Conservation (phyloP, 495 filamentous ascomycete genomes). For the Halenospora varia region DNA sequence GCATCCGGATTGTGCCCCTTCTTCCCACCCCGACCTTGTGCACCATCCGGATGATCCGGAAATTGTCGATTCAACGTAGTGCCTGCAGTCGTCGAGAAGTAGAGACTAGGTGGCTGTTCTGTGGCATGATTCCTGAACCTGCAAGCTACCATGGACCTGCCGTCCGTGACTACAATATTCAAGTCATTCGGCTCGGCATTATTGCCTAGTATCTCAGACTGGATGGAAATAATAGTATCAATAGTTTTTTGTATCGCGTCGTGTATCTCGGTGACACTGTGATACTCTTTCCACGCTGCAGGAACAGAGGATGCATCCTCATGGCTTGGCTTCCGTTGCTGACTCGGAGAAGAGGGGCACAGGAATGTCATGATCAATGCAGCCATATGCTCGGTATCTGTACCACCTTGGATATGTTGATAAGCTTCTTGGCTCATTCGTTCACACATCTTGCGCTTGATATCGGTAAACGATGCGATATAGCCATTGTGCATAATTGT, state of each 20-base stretch:
- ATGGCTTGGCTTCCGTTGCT: not conserved
- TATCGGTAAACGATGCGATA: conserved; percentile 36
- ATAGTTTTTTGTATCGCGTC: conserved; percentile 38
- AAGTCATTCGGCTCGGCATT: conserved; percentile 36
- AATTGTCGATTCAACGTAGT: conserved; percentile 44
- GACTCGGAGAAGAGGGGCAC: conserved; percentile 22
- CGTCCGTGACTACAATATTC: conserved; percentile 40
- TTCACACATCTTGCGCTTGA: conserved; percentile 35
- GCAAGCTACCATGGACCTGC: conserved; percentile 34
- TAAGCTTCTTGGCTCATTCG: conserved; percentile 38
- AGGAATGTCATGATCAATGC: conserved; percentile 48
- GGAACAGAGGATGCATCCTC: conserved; percentile 2
- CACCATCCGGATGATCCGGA: conserved; percentile 37
- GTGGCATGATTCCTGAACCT: conserved; percentile 43
- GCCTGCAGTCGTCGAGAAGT: conserved; percentile 43
- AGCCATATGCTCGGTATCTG: conserved; percentile 46
- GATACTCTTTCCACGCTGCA: conserved; percentile 34
- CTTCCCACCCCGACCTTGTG: conserved; percentile 24
- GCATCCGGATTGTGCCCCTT: conserved; percentile 15
- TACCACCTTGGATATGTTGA: conserved; percentile 40
- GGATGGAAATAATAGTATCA: conserved; percentile 35
- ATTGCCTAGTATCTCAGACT: conserved; percentile 31
- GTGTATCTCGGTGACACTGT: conserved; percentile 34
- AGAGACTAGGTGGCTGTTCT: conserved; percentile 43
- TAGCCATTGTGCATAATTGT: conserved; percentile 49